These are phyloP conservation scores for Fusarium pseudonygamai DNA, from an alignment of 2,329 filamentous ascomycete genomes.

Conservation along the genomic window DNA sequence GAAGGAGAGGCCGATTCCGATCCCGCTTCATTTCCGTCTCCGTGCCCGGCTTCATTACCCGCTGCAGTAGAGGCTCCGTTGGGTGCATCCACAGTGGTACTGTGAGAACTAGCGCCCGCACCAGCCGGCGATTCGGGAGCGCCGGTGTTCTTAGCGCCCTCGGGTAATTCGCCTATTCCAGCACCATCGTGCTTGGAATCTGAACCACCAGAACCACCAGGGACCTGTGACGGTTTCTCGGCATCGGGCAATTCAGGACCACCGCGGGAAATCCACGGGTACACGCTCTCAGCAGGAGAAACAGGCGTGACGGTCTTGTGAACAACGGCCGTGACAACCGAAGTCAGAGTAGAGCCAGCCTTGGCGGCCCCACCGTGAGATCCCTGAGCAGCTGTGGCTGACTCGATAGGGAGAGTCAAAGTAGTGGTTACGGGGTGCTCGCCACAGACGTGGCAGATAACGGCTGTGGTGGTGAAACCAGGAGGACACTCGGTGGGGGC, in stretches of 20 bases:
- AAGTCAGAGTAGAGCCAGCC: not conserved
- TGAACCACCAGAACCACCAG: not conserved
- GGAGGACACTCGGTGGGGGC: not conserved
- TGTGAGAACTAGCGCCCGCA: not conserved
- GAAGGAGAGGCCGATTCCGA: not conserved
- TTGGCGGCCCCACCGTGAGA: not conserved
- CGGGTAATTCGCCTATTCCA: not conserved
- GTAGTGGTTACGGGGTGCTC: not conserved
- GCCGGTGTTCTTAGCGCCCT: not conserved
- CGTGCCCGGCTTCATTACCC: not conserved
- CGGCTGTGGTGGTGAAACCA: constrained; percentile 13
- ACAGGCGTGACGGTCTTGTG: not conserved
- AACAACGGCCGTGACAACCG: not conserved
- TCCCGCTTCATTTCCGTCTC: not conserved
- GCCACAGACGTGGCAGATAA: constrained; percentile 11
- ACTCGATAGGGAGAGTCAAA: constrained; percentile 21
- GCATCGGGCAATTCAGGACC: not conserved
- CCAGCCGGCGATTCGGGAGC: not conserved
- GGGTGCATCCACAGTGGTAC: not conserved
- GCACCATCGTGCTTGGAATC: not conserved
- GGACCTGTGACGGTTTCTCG: not conserved
- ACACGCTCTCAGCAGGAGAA: not conserved
- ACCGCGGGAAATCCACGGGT: not conserved
- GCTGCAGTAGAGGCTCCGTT: not conserved
- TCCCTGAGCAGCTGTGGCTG: constrained; percentile 5